Evolutionary conservation across 768 basidiomycete species (phyloP), one percentile per base, ranked within the genome.

Genomic region (Phaffia tasmanica): DNA sequence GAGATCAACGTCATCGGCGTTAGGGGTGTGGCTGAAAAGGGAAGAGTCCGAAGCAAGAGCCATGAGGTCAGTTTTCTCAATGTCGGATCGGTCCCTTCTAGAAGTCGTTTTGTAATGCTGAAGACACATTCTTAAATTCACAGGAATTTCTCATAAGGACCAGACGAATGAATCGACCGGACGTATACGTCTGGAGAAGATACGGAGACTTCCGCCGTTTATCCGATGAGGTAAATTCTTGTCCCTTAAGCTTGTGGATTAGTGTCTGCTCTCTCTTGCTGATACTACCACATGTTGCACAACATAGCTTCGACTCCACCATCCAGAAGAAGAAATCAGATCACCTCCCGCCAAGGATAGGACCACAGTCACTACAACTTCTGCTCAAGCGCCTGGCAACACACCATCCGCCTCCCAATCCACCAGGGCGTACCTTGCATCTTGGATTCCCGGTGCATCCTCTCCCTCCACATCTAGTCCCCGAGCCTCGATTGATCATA

Each of bases 141-240:
- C 35, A 98, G 88, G 95, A 98, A 81, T 99, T 99, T 75, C 85
- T 99, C 71, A 84, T 99, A 35, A 84, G 90, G 35, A 98, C 93
- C 0, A 81, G 86, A 19, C 81, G 91, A 51, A 82, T 84, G 7
- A 80, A 83, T 18, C 81, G 81, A 69, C 81, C 80, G 2, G 92
- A 95, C 70, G 81, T 90, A 1, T 91, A 84, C 76, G 95, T 98
- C 5, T 88, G 90, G 0, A 82, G 95, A 65, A 81, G 95, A 70
- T 92, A 98, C 74, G 94, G 94, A 8, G 95, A 99, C 75, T 99
- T 99, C 76, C 86, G 81, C 74, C 87, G 90, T 1, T 81, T 99
- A 21, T 85, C 86, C 1, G 82, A 85, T 57, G 90, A 95, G 80
- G 92, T 88, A 70, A 25, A 81, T 74, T 73, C 74, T 25, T 21